Base-by-base conservation (phyloP, 371 early-diverging fungal species). In the Circinella minor region DNA sequence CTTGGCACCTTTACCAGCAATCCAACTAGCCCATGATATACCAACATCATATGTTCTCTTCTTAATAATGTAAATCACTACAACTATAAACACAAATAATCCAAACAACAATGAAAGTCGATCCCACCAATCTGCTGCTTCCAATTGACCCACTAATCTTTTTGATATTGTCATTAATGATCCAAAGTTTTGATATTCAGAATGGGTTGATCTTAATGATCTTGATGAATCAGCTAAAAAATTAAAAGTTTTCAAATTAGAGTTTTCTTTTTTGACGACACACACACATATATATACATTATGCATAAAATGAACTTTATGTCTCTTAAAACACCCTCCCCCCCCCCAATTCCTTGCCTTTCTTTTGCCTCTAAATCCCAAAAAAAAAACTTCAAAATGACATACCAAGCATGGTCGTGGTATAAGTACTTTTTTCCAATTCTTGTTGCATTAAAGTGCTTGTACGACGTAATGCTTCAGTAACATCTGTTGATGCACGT, bases 401-500 rank as follows among this genome's bases (percentile, higher is more conserved):
- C 67, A 73, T 82, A 92, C 94, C 91, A 15, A 94, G 77, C 62
- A 88, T 78, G 47, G 83, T 86, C 10, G 89, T 85, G 3, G 89
- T 87, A 61, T 88, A 85, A 3, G 87, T 73, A 60, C 92, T 91
- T 39, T 87, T 87, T 74, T 91, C 92, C 6, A 94, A 77, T 68
- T 94, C 94, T 72, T 87, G 87, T 11, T 88, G 84, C 92, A 94
- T 90, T 47, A 93, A 77, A 46, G 87, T 85, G 17, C 88, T 84
- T 0, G 93, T 92, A 67, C 91, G 86, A 65, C 83, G 79, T 5
- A 94, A 77, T 36, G 90, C 77, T 36, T 87, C 86, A 4, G 92
- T 92, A 6, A 91, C 86, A 66, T 90, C 87, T 3, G 79, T 74
- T 36, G 88, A 82, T 18, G 90, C 83, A 38, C 81, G 76, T 49